Base-by-base conservation (phyloP, 495 filamentous ascomycete genomes). In the Penicillium herquei region DNA sequence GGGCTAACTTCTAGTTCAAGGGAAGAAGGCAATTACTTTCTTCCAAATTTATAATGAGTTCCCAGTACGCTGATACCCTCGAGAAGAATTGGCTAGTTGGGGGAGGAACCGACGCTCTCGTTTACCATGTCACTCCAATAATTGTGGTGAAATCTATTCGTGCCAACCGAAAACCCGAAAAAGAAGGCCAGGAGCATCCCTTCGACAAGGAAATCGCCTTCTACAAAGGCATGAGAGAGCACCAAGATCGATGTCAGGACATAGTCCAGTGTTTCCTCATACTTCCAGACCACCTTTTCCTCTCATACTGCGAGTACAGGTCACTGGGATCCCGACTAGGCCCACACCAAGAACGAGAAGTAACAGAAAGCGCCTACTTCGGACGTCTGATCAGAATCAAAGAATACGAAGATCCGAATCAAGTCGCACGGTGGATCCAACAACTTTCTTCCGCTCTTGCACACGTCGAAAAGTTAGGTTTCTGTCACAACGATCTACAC, bases 261-360 rank as follows among this genome's bases (percentile, higher is more conserved):
- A 65, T 62, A 48, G 14, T 62, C 13, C 55, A 62, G 59, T 65
- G 59, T 55, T 65, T 65, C 33, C 62, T 65, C 44, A 56, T 59
- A n/a, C 50, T 65, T 10, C 59, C 59, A 9, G 53, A 62, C 53
- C 30, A 65, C 41, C 37, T 59, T 50, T 65, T 57, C 9, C 56
- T 65, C 39, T 65, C 63, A 54, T 65, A 62, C 57, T 65, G 56
- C n/a, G n/a, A n/a, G n/a, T n/a, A n/a, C n/a, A n/a, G n/a, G n/a
- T n/a, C n/a, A n/a, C n/a, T n/a, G n/a, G n/a, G n/a, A n/a, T n/a
- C n/a, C n/a, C n/a, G n/a, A n/a, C n/a, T n/a, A n/a, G n/a, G n/a
- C n/a, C n/a, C n/a, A n/a, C n/a, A n/a, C n/a, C n/a, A n/a, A n/a
- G n/a, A n/a, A n/a, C n/a, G n/a, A n/a, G n/a, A n/a, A n/a, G n/a